Conservation (phyloP, 2,329 filamentous ascomycete species). For the Teratosphaeria nubilosa region DNA sequence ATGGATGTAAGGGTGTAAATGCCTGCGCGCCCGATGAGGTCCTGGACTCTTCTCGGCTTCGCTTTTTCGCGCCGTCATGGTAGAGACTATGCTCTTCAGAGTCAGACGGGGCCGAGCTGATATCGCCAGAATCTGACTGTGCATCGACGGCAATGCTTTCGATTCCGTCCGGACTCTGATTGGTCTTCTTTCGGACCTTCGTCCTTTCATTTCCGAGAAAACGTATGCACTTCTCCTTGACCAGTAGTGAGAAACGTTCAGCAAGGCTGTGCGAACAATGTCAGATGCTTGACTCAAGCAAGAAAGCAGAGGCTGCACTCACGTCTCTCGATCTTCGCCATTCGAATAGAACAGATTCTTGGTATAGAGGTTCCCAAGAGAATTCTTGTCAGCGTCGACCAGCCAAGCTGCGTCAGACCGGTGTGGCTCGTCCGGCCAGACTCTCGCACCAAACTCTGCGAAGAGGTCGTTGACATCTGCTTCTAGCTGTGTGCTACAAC, state of each 20-base stretch:
- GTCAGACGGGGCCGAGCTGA: background rate
- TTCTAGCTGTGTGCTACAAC: background rate
- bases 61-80: background rate
- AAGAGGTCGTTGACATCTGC: background rate
- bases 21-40: background rate
- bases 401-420: background rate
- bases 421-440: background rate
- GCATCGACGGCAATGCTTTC: background rate
- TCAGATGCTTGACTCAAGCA: background rate
- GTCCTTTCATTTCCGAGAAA: background rate
- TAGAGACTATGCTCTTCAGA: background rate
- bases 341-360: background rate
- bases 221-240: constrained; percentile 1
- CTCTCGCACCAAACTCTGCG: background rate
- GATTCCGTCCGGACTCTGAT: background rate
- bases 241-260: background rate
- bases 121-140: background rate
- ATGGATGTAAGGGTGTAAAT: background rate
- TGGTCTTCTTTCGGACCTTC: background rate
- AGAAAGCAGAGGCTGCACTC: background rate
- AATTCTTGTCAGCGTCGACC: background rate
- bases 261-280: background rate
- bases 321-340: background rate
- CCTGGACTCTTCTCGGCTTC: background rate
- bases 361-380: background rate